phyloP scores from a whole-genome alignment of 805 yeast genomes.

The Saccharomycopsis sp. region DNA sequence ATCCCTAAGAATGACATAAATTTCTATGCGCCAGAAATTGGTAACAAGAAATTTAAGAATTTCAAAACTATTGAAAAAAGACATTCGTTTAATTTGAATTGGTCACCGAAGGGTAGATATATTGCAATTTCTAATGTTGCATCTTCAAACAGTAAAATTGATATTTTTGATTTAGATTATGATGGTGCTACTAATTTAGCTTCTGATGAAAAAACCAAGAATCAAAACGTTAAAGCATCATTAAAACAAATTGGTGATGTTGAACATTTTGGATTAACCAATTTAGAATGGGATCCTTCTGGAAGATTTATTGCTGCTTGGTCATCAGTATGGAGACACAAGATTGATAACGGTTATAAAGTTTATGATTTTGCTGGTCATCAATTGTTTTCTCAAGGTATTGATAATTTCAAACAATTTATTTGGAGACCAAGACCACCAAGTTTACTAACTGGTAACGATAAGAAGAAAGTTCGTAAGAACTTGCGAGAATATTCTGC shows the following conservation, averaged over 20 bases:
- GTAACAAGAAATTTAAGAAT: slow-evolving; percentile 51
- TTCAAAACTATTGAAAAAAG: slow-evolving; percentile 54
- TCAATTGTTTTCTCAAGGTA: slow-evolving; percentile 62
- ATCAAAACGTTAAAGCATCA: slow-evolving; percentile 45
- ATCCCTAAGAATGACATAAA: slow-evolving; percentile 58
- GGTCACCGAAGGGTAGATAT: slow-evolving; percentile 94
- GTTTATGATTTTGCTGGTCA: slow-evolving; percentile 80
- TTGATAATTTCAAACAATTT: slow-evolving; percentile 82
- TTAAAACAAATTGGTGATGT: slow-evolving; percentile 56
- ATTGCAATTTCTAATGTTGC: slow-evolving; percentile 45
- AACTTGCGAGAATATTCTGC: slow-evolving; percentile 83
- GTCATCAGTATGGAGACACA: slow-evolving; percentile 81
- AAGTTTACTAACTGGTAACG: slow-evolving; percentile 64
- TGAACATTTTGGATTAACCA: slow-evolving; percentile 72
- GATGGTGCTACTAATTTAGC: slow-evolving; percentile 51
- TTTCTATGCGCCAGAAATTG: slow-evolving; percentile 77
- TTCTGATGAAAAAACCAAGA: slow-evolving; percentile 29
- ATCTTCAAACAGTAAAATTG: slow-evolving; percentile 55
- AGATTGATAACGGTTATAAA: slow-evolving; percentile 85
- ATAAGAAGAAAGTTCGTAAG: slow-evolving; percentile 85
- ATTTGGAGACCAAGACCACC: slow-evolving; percentile 98
- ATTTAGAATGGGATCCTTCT: slow-evolving; percentile 89
- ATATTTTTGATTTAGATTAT: slow-evolving; percentile 79
- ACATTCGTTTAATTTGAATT: slow-evolving; percentile 63
- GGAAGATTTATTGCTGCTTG: slow-evolving; percentile 86